Conservation (phyloP, 2,329 filamentous ascomycete genomes). For the Phialophora verrucosa region DNA sequence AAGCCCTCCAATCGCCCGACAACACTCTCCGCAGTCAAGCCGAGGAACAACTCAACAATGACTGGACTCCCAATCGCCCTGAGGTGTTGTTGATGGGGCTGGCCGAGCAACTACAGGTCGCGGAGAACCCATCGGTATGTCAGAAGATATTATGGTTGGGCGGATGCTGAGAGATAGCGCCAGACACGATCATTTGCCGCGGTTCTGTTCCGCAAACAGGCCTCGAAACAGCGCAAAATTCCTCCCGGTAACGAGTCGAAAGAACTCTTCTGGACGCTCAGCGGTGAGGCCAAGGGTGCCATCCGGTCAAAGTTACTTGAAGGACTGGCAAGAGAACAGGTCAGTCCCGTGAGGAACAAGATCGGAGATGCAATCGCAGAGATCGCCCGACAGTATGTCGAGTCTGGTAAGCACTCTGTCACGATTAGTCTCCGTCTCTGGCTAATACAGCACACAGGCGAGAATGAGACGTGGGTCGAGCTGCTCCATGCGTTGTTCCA, state of each 20-base stretch:
- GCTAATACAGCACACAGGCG: constrained; percentile 31
- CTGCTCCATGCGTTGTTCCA: constrained; percentile 85
- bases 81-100: constrained; percentile 92
- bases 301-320: constrained; percentile 86
- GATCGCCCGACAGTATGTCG: constrained; percentile 90
- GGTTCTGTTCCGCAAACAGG: constrained; percentile 91
- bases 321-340: constrained; percentile 73
- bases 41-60: constrained; percentile 86
- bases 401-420: constrained; percentile 69
- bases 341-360: constrained; percentile 83
- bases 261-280: constrained; percentile 85
- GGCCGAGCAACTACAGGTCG: constrained; percentile 84
- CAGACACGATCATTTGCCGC: constrained; percentile 90
- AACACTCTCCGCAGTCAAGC: constrained; percentile 84
- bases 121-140: constrained; percentile 74
- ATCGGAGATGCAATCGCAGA: constrained; percentile 98
- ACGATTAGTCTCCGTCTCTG: constrained; percentile 7
- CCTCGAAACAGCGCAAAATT: constrained; percentile 84
- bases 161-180: constrained; percentile 31
- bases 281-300: constrained; percentile 72
- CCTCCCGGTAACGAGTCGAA: constrained; percentile 69
- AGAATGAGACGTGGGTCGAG: constrained; percentile 87
- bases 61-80: constrained; percentile 82
- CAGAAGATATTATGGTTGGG: constrained; percentile 1
- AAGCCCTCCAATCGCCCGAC: constrained; percentile 86